phyloP scores from a whole-genome alignment of 176 grass and related monocot species.

The Cymbopogon citratus region DNA sequence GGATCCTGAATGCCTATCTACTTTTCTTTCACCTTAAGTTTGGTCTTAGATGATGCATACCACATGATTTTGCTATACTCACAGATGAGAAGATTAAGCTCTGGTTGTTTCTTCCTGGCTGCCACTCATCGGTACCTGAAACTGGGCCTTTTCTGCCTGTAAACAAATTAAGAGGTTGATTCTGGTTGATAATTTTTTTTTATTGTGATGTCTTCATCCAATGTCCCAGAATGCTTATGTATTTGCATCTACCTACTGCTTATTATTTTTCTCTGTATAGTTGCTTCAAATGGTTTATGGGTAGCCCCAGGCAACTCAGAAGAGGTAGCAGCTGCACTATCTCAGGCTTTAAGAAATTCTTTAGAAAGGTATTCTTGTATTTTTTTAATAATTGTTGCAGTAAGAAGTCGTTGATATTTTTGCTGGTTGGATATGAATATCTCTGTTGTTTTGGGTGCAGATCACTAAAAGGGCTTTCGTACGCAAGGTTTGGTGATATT shows the following conservation, averaged over 20 bases:
- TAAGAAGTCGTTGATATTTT: slow-evolving; percentile 2
- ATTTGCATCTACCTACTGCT: slow-evolving; percentile 13
- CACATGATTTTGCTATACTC: slow-evolving; percentile 5
- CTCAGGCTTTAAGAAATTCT: slow-evolving; percentile 86
- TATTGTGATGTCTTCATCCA: neutral
- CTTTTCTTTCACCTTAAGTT: neutral
- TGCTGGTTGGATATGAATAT: slow-evolving; percentile 4
- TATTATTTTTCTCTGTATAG: slow-evolving; percentile 38
- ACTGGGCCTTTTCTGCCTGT: slow-evolving; percentile 58
- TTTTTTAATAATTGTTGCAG: slow-evolving; percentile 16
- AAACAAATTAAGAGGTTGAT: slow-evolving; percentile 88
- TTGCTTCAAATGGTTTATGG: slow-evolving; percentile 87
- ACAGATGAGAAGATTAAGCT: slow-evolving; percentile 99
- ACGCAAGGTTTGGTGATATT: slow-evolving; percentile 93
- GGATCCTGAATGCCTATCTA: slow-evolving; percentile 9
- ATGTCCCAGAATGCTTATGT: slow-evolving; percentile 26
- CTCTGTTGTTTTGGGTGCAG: slow-evolving; percentile 32
- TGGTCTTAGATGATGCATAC: slow-evolving; percentile 20
- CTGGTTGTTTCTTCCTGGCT: slow-evolving; percentile 93
- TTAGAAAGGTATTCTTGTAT: slow-evolving; percentile 79
- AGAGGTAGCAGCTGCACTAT: slow-evolving; percentile 82
- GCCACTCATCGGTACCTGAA: slow-evolving; percentile 67
- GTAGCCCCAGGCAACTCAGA: slow-evolving; percentile 89
- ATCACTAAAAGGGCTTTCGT: slow-evolving; percentile 73
- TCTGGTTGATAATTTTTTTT: slow-evolving; percentile 13